These are phyloP conservation scores for Turritis glabra DNA, from an alignment of 345 rosid genomes.

Conservation along the genomic window DNA sequence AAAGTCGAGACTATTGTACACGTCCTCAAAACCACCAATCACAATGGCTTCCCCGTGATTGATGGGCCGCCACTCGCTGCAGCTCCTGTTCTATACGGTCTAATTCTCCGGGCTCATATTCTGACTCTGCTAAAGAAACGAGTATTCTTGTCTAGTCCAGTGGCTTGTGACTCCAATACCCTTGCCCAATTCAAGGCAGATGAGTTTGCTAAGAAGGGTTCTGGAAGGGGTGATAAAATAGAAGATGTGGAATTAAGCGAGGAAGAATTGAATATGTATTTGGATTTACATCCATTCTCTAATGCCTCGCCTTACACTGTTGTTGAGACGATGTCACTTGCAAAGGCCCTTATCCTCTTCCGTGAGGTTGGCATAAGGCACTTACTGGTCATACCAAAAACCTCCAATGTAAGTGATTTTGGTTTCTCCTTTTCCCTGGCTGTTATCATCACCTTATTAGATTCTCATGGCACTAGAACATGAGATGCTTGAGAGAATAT, in stretches of 20 bases:
- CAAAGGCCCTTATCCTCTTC: constrained; percentile 82
- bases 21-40: constrained; percentile 66
- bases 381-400: constrained; percentile 78
- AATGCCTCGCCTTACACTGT: constrained; percentile 93
- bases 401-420: constrained; percentile 55
- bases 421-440: constrained; percentile 12
- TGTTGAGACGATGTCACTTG: constrained; percentile 92
- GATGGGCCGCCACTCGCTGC: constrained; percentile 58
- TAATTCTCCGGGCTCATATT: constrained; percentile 83
- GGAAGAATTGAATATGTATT: constrained; percentile 87
- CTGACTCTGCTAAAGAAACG: constrained; percentile 70
- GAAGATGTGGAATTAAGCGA: constrained; percentile 68
- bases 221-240: constrained; percentile 56
- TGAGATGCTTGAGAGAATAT: not conserved
- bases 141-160: constrained; percentile 55
- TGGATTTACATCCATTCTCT: constrained; percentile 85
- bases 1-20: constrained; percentile 74
- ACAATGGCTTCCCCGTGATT: constrained; percentile 83
- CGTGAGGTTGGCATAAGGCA: constrained; percentile 89
- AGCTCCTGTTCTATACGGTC: constrained; percentile 60
- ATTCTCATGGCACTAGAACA: not conserved
- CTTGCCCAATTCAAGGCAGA: constrained; percentile 50
- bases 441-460: not conserved
- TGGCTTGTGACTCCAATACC: constrained; percentile 40
- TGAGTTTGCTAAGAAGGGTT: constrained; percentile 82